Percentiles rank a stretch among this genome's conserved stretches.
Conservation (phyloP, 2,329 filamentous ascomycete genomes). For the Cytospora paraplurivora region DNA sequence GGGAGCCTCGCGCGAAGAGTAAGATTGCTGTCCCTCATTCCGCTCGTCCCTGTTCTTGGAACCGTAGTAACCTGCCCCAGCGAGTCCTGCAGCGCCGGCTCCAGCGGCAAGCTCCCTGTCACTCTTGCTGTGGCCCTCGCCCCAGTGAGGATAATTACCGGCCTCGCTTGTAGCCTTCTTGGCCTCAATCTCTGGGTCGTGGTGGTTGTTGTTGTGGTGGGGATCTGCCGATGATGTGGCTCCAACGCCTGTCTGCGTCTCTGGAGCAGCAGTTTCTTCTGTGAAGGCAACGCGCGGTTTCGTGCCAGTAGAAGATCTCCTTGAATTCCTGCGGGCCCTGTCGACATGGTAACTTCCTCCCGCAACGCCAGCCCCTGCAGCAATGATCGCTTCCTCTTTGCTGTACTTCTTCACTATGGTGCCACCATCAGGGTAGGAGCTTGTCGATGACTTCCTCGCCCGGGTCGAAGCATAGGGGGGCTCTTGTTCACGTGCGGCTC, state of each 20-base stretch:
- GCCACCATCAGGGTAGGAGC: neutral
- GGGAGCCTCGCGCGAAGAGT: neutral
- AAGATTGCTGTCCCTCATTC: neutral
- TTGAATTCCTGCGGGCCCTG: neutral
- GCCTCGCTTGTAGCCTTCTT: slow-evolving; percentile 10
- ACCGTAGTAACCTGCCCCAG: slow-evolving; percentile 1
- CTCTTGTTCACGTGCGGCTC: neutral
- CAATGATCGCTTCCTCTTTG: neutral
- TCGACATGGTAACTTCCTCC: slow-evolving; percentile 13
- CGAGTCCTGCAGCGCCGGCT: slow-evolving; percentile 5
- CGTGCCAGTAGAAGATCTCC: neutral
- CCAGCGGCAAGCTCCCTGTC: neutral
- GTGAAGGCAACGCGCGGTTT: neutral
- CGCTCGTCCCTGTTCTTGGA: neutral
- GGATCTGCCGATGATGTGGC: neutral
- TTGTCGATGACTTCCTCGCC: neutral
- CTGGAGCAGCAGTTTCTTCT: neutral
- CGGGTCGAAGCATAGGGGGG: neutral
- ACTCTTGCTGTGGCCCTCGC: neutral
- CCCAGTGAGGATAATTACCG: slow-evolving; percentile 11
- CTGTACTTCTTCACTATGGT: neutral
- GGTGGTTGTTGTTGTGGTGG: neutral
- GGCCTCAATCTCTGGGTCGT: neutral
- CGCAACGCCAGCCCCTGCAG: slow-evolving; percentile 1
- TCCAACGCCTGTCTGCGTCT: neutral